phyloP scores from a whole-genome alignment of 2,329 filamentous ascomycete species.

The Cladosporium sp. region DNA sequence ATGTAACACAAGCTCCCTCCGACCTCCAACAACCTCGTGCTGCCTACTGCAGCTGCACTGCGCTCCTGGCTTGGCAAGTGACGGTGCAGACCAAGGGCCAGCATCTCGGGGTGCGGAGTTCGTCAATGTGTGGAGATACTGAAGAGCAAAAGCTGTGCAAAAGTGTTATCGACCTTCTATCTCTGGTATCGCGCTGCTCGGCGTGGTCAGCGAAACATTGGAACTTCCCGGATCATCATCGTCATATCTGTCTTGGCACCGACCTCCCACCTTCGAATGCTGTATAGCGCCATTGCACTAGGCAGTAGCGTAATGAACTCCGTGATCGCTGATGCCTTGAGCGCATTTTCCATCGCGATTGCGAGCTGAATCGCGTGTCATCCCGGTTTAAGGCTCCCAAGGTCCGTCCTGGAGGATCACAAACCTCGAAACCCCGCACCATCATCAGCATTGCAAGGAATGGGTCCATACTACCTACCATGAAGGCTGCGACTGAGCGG shows the following conservation, averaged over 20 bases:
- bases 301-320: conserved; percentile 1
- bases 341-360: not conserved
- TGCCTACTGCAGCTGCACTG: not conserved
- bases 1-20: not conserved
- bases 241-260: conserved; percentile 15
- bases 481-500: not conserved
- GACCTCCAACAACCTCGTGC: not conserved
- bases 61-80: conserved; percentile 9
- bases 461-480: not conserved
- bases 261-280: conserved; percentile 1
- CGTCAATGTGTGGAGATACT: conserved; percentile 8
- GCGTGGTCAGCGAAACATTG: not conserved
- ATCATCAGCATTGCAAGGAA: not conserved
- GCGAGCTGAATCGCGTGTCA: not conserved
- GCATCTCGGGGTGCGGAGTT: conserved; percentile 12
- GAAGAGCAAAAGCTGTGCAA: not conserved
- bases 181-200: conserved; percentile 16
- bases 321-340: not conserved
- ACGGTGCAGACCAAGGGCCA: conserved; percentile 1
- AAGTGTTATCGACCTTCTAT: conserved; percentile 17
- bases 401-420: not conserved
- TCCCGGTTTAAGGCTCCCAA: not conserved
- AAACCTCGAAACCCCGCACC: not conserved
- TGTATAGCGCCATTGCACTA: conserved; percentile 2
- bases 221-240: conserved; percentile 4